phyloP scores from a whole-genome alignment of 2,329 filamentous ascomycete genomes.

The Cryphonectria parasitica region DNA sequence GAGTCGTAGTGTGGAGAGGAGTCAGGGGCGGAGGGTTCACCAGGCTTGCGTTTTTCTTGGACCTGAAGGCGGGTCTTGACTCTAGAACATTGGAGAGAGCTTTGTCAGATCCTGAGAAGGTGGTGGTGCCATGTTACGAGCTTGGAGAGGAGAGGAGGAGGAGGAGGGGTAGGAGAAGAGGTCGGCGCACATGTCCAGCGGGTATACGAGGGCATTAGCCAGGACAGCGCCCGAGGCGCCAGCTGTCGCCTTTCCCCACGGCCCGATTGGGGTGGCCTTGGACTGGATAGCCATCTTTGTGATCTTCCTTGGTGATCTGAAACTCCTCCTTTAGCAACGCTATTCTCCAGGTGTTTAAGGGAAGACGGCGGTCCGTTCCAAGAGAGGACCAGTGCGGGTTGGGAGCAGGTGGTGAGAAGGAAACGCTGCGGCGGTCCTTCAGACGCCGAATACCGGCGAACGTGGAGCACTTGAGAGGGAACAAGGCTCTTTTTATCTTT shows the following conservation, averaged over 20 bases:
- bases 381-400: neutral
- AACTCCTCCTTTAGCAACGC: neutral
- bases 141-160: neutral
- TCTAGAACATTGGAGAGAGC: conserved; percentile 49
- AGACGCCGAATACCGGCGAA: conserved; percentile 26
- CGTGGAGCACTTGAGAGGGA: conserved; percentile 17
- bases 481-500: neutral
- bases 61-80: conserved; percentile 97
- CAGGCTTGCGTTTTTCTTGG: conserved; percentile 72
- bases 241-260: conserved; percentile 91
- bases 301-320: conserved; percentile 50
- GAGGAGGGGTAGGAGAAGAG: neutral
- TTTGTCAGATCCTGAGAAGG: conserved; percentile 39
- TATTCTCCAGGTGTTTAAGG: neutral
- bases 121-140: neutral
- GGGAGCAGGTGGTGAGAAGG: conserved; percentile 58
- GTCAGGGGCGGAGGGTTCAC: conserved; percentile 45
- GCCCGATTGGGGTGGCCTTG: conserved; percentile 74
- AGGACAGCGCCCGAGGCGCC: conserved; percentile 92
- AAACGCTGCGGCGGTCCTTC: conserved; percentile 22
- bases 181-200: conserved; percentile 79
- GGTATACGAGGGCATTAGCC: conserved; percentile 94
- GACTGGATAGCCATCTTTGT: conserved; percentile 57
- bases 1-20: conserved; percentile 78
- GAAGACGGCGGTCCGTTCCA: neutral